Evolutionary conservation across 2,329 filamentous ascomycete genomes (phyloP), one percentile per base, ranked within the genome.

Genomic region (Fusarium nisikadoi): DNA sequence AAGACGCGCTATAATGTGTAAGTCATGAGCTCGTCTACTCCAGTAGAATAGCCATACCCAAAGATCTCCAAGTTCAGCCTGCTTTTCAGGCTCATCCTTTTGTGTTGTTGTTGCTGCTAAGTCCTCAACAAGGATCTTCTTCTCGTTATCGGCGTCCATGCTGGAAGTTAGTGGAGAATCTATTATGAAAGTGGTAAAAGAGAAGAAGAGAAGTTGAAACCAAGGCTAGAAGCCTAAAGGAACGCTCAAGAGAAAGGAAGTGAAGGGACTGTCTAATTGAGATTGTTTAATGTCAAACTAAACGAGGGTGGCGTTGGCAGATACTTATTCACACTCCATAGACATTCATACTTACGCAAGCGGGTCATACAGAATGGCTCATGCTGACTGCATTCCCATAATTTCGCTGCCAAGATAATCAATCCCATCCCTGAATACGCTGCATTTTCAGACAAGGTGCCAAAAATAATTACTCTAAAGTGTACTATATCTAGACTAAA

Each of bases 1-100:
- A 72, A 72, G n/a, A 68, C 69, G 20, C 69, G 63, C 69, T 71
- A 10, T 6, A 3, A 13, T 6, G 5, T 20, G 42, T 63, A 41
- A 70, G 53, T n/a, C 1, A 25, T 7, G 6, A 25, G 6, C 8
- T n/a, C 23, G 17, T 14, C 14, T 5, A n/a, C 2, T 6, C 3
- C 8, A 3, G 8, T 19, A n/a, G 10, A 19, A 13, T 5, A 5
- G 1, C 14, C 39, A 23, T 63, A 71, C 68, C 68, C 68, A 71
- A 58, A 63, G 42, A 41, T 63, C 57, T 16, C 63, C 45, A 17
- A 71, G 36, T 7, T 56, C 47, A 19, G 56, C 68, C 14, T 47
- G 52, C 5, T 56, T 64, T 23, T 64, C 56, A 16, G 17, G 41
- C 13, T 63, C 62, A 13, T 68, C 29, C 14, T 63, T 62, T 50